A percentile compares a stretch with the other conserved stretches of the same genome.
These are phyloP conservation scores for Catunica adiposa DNA, from an alignment of 2,329 filamentous ascomycete species.

Conservation along the genomic window DNA sequence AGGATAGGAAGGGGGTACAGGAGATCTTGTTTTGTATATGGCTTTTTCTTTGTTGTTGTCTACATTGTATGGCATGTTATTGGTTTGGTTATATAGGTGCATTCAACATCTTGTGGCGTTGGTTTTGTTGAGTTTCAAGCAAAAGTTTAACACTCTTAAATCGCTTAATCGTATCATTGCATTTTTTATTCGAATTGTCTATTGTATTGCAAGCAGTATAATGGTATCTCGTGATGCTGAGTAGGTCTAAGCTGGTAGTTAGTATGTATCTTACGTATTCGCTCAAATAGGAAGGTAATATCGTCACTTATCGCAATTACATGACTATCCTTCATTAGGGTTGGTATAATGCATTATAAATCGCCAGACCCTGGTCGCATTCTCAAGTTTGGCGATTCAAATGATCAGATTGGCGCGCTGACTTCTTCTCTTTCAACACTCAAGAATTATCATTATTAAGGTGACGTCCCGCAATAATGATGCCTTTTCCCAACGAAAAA, in stretches of 20 bases:
- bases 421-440: no score
- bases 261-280: neutral
- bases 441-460: no score
- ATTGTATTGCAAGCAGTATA: no score
- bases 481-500: no score
- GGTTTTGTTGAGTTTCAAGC: constrained; percentile 8
- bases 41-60: constrained; percentile 13
- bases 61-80: constrained; percentile 2
- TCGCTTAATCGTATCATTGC: neutral
- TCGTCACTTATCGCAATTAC: neutral
- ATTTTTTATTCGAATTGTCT: neutral
- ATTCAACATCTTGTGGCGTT: constrained; percentile 13
- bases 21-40: constrained; percentile 13
- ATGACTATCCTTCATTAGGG: constrained; percentile 3
- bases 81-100: neutral
- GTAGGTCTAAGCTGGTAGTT: no score
- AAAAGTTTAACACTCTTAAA: constrained; percentile 12
- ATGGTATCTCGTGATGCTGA: no score
- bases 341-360: constrained; percentile 7
- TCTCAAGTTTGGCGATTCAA: no score
- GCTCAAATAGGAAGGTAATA: neutral
- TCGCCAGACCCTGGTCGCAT: neutral
- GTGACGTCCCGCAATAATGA: no score
- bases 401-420: no score
- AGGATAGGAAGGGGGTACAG: constrained; percentile 12